Percentiles rank a stretch among this genome's conserved stretches.
Conservation (phyloP, 192 early-diverging fungal genomes). For the Globomyces pollinis-pini region DNA sequence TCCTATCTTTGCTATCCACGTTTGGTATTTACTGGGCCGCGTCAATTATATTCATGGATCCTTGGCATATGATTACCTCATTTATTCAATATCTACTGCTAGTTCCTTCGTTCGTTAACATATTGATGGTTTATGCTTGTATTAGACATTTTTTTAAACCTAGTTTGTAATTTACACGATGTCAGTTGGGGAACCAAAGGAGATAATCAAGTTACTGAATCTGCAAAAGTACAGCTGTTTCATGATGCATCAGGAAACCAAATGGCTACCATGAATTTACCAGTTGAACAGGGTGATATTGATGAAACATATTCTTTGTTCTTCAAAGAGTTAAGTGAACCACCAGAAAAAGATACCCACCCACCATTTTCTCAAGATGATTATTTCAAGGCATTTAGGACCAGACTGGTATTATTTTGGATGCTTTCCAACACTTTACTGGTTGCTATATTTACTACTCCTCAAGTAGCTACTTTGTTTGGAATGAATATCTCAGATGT, state of each 20-base stretch:
- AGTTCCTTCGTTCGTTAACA: constrained; percentile 39
- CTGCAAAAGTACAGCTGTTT: constrained; percentile 9
- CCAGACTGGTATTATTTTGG: constrained; percentile 41
- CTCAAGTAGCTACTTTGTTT: constrained; percentile 12
- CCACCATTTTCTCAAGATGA: constrained; percentile 20
- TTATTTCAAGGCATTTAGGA: constrained; percentile 42
- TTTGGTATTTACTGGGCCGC: constrained; percentile 47
- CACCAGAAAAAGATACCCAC: neutral
- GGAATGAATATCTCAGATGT: constrained; percentile 4
- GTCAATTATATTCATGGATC: constrained; percentile 37
- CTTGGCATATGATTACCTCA: constrained; percentile 46
- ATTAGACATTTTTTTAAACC: constrained; percentile 20
- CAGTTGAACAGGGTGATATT: constrained; percentile 37
- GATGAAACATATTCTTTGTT: constrained; percentile 34
- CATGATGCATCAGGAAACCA: constrained; percentile 17
- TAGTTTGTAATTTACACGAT: constrained; percentile 47
- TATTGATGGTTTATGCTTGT: constrained; percentile 52
- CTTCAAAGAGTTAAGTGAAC: constrained; percentile 14
- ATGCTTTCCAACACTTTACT: constrained; percentile 33
- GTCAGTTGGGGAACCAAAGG: constrained; percentile 56
- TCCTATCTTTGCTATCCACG: constrained; percentile 35
- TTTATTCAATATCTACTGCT: constrained; percentile 40
- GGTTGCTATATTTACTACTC: constrained; percentile 32
- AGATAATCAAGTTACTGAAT: constrained; percentile 29
- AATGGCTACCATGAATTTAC: constrained; percentile 32